Evolutionary conservation across 2,329 filamentous ascomycete genomes (phyloP).

Genomic region (Aspergillus pseudoterreus): DNA sequence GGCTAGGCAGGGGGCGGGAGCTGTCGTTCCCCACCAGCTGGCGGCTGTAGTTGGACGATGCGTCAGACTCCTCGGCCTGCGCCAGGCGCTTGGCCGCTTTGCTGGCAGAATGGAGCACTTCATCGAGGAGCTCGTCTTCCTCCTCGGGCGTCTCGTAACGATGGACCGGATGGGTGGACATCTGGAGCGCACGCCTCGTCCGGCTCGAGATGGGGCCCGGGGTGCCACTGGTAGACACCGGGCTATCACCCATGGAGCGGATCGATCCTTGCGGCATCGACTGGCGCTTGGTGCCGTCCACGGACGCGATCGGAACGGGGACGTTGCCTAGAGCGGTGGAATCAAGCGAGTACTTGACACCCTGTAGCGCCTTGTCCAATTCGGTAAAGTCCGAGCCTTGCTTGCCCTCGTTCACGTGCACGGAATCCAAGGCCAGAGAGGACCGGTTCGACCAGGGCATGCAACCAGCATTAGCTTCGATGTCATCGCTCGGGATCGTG

Average conservation of each 20-base stretch:
- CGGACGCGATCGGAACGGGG: slow-evolving; percentile 32
- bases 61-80: slow-evolving; percentile 31
- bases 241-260: slow-evolving; percentile 26
- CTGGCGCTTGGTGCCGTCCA: slow-evolving; percentile 35
- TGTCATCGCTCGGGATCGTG: slow-evolving; percentile 76
- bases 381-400: slow-evolving; percentile 54
- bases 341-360: slow-evolving; percentile 58
- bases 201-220: slow-evolving; percentile 66
- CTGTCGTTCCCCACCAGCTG: slow-evolving; percentile 25
- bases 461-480: slow-evolving; percentile 90
- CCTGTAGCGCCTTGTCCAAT: slow-evolving; percentile 59
- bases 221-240: slow-evolving; percentile 22
- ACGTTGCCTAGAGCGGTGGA: slow-evolving; percentile 34
- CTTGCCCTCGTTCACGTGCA: slow-evolving; percentile 45
- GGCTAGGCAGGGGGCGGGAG: slow-evolving; percentile 38
- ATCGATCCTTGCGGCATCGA: slow-evolving; percentile 36
- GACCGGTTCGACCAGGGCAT: slow-evolving; percentile 85
- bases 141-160: slow-evolving; percentile 94
- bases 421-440: slow-evolving; percentile 71
- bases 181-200: slow-evolving; percentile 70
- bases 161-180: slow-evolving; percentile 68
- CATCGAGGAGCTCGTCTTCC: slow-evolving; percentile 91
- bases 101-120: slow-evolving; percentile 75
- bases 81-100: slow-evolving; percentile 71
- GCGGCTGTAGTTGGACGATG: slow-evolving; percentile 56